phyloP scores from a whole-genome alignment of 2,329 filamentous ascomycete genomes.

The Claviceps paspali region DNA sequence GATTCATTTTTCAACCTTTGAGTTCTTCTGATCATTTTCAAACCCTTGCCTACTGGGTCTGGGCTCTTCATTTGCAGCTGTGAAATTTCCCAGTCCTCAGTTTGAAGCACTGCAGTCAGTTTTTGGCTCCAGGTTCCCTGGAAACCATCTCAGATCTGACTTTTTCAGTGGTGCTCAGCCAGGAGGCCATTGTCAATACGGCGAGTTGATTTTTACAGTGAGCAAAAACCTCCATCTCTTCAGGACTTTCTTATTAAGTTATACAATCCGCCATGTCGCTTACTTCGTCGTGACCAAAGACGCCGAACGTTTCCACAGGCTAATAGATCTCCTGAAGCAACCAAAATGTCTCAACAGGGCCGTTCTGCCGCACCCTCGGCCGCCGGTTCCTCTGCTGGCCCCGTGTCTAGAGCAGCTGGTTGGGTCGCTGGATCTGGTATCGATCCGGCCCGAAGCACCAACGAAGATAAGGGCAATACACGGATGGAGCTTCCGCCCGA shows the following conservation, averaged over 20 bases:
- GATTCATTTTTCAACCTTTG: no score
- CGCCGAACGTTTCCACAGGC: background rate
- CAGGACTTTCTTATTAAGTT: no score
- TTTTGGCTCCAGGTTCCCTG: no score
- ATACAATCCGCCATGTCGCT: no score
- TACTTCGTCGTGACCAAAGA: no score
- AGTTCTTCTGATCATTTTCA: no score
- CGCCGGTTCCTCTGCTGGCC: conserved; percentile 1
- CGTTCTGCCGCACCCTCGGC: conserved; percentile 11
- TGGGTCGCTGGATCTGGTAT: conserved; percentile 21
- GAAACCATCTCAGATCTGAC: background rate
- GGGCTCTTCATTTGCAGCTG: background rate
- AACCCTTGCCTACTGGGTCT: background rate
- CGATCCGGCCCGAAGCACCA: conserved; percentile 26
- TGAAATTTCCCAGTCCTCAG: background rate
- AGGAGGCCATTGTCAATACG: background rate
- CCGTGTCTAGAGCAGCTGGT: conserved; percentile 7
- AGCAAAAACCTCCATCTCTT: background rate
- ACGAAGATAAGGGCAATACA: conserved; percentile 21
- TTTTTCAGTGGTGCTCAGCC: no score
- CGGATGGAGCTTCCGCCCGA: conserved; percentile 44
- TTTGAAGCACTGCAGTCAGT: background rate
- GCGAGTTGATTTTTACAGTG: background rate
- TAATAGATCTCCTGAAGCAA: background rate
- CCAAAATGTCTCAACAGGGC: conserved; percentile 20